Evolutionary conservation across 192 early-diverging fungal species (phyloP).

Genomic region (Coemansia erecta): DNA sequence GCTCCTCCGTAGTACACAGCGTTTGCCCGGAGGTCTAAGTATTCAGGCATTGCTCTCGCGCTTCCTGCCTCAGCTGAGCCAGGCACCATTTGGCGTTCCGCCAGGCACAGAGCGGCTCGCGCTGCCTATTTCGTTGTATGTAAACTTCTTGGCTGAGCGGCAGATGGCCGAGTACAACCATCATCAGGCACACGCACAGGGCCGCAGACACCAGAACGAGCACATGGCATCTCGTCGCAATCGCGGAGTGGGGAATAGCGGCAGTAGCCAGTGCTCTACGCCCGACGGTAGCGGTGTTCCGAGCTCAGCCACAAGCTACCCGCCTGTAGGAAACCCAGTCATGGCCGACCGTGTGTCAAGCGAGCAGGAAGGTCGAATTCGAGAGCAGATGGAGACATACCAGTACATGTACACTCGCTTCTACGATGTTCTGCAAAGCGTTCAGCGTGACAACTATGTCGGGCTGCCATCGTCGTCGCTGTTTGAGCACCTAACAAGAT

Average conservation of each 20-base stretch:
- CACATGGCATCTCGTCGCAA: neutral
- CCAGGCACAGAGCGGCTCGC: conserved; percentile 38
- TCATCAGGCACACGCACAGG: conserved; percentile 9
- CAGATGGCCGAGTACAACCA: conserved; percentile 13
- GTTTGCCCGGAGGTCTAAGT: conserved; percentile 30
- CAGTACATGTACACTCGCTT: conserved; percentile 64
- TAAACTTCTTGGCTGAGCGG: conserved; percentile 29
- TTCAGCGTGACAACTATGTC: conserved; percentile 57
- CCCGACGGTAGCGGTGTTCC: conserved; percentile 4
- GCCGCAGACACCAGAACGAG: neutral
- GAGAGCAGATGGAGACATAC: conserved; percentile 49
- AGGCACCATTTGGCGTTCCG: conserved; percentile 16
- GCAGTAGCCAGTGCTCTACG: neutral
- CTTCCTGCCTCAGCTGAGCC: conserved; percentile 34
- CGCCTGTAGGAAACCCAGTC: neutral
- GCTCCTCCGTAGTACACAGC: conserved; percentile 28
- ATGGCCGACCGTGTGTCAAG: conserved; percentile 9
- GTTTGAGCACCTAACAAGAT: conserved; percentile 33
- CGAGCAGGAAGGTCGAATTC: conserved; percentile 22
- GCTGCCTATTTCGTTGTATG: conserved; percentile 42
- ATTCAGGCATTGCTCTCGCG: conserved; percentile 48
- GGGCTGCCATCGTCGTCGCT: conserved; percentile 31
- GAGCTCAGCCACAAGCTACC: neutral
- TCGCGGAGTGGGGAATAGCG: neutral
- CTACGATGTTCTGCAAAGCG: conserved; percentile 65